phyloP scores from a whole-genome alignment of 1,284 basidiomycete species.

The Apiotrichum akiyoshidainum region DNA sequence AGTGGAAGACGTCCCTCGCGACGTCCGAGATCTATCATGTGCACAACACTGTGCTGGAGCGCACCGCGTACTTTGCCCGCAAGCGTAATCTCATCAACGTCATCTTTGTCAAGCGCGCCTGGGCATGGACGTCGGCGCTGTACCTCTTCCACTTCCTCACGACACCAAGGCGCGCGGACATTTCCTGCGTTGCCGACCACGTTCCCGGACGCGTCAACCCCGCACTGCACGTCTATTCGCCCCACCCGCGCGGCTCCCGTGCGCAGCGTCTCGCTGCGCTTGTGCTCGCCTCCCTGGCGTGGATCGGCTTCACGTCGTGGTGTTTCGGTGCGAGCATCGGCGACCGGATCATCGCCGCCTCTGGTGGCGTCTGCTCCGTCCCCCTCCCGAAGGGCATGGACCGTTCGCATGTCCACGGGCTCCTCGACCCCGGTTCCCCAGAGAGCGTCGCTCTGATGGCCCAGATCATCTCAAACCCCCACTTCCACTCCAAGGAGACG shows the following conservation, averaged over 20 bases:
- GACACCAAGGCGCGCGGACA: constrained; percentile 11
- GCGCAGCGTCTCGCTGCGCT: constrained; percentile 58
- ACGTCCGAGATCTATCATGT: constrained; percentile 52
- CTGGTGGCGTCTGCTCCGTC: constrained; percentile 78
- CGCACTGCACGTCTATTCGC: constrained; percentile 56
- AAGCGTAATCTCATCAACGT: constrained; percentile 80
- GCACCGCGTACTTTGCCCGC: constrained; percentile 67
- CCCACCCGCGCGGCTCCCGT: constrained; percentile 44
- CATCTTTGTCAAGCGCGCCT: constrained; percentile 83
- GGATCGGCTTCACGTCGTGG: constrained; percentile 78
- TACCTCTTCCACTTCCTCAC: constrained; percentile 56
- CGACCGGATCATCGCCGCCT: constrained; percentile 67
- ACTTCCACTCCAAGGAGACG: not conserved
- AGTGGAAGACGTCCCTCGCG: constrained; percentile 57
- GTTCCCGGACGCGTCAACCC: constrained; percentile 9
- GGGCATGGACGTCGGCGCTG: constrained; percentile 80
- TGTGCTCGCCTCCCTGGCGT: constrained; percentile 63
- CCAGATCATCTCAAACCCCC: constrained; percentile 22
- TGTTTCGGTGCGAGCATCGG: constrained; percentile 86
- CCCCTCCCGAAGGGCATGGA: constrained; percentile 54
- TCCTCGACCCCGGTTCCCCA: constrained; percentile 10
- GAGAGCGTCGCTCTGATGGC: constrained; percentile 50
- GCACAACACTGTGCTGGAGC: constrained; percentile 45
- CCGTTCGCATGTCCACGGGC: constrained; percentile 7
- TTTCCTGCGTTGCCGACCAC: not conserved